Conservation (phyloP, 768 basidiomycete genomes). For the Suillus decipiens region DNA sequence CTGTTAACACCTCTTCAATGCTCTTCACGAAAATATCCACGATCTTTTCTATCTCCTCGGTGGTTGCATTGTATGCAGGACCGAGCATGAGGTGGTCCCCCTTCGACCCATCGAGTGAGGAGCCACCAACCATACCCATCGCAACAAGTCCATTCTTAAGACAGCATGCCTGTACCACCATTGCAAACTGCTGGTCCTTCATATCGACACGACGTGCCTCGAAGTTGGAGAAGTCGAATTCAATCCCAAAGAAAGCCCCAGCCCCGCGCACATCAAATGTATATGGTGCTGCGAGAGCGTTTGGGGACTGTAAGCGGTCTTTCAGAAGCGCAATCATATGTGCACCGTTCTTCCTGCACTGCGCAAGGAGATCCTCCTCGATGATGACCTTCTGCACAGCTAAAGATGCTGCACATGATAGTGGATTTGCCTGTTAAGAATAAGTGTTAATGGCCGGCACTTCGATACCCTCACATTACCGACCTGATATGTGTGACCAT, state of each 20-base stretch:
- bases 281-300: conserved; percentile 61
- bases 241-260: conserved; percentile 83
- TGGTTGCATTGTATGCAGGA: conserved; percentile 79
- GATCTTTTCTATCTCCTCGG: conserved; percentile 68
- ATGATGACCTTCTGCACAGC: conserved; percentile 78
- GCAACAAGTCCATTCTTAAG: conserved; percentile 66
- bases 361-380: conserved; percentile 69
- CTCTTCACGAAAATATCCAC: conserved; percentile 65
- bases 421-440: conserved; percentile 59
- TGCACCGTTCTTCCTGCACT: conserved; percentile 58
- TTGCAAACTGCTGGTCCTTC: conserved; percentile 58
- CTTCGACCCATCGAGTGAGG: conserved; percentile 65
- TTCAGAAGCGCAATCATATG: conserved; percentile 59
- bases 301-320: conserved; percentile 54
- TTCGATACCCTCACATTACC: neutral
- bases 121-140: conserved; percentile 75
- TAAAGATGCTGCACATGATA: conserved; percentile 77
- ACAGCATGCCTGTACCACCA: conserved; percentile 68
- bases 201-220: conserved; percentile 49
- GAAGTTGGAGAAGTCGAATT: conserved; percentile 66
- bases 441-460: conserved; percentile 8
- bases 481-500: conserved; percentile 86
- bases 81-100: conserved; percentile 77
- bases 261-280: conserved; percentile 82
- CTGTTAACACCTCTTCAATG: conserved; percentile 62